These are phyloP conservation scores for Vanilla planifolia DNA, from an alignment of 106 monocot species.

Conservation along the genomic window DNA sequence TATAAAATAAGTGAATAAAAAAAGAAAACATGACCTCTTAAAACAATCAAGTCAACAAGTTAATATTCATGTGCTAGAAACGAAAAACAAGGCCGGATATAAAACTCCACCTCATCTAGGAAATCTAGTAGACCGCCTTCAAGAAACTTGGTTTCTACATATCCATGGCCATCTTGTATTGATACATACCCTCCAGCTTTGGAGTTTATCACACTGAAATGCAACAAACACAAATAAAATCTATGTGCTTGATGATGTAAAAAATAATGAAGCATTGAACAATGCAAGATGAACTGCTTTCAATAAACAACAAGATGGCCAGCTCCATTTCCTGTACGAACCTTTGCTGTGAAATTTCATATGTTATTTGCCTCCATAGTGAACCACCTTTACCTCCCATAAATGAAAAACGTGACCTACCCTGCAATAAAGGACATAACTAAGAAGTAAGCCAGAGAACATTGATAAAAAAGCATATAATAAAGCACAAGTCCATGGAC, in stretches of 20 bases:
- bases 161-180: slow-evolving; percentile 49
- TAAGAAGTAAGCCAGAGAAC: not conserved
- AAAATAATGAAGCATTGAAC: not conserved
- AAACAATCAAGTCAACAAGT: not conserved
- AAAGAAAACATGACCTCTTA: not conserved
- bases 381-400: slow-evolving; percentile 92
- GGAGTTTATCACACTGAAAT: slow-evolving; percentile 24
- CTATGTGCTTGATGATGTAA: not conserved
- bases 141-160: slow-evolving; percentile 36
- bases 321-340: slow-evolving; percentile 15
- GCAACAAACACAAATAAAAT: not conserved
- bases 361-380: slow-evolving; percentile 90
- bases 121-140: slow-evolving; percentile 75
- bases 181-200: slow-evolving; percentile 67
- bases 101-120: slow-evolving; percentile 46
- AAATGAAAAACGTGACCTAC: slow-evolving; percentile 93
- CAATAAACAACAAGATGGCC: not conserved
- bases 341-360: slow-evolving; percentile 59
- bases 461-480: not conserved
- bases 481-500: no score
- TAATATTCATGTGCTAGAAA: not conserved
- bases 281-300: not conserved
- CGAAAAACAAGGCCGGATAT: not conserved
- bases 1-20: not conserved
- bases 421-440: slow-evolving; percentile 25